Base-by-base conservation (phyloP, 2,329 filamentous ascomycete species). In the Diaporthe citri region DNA sequence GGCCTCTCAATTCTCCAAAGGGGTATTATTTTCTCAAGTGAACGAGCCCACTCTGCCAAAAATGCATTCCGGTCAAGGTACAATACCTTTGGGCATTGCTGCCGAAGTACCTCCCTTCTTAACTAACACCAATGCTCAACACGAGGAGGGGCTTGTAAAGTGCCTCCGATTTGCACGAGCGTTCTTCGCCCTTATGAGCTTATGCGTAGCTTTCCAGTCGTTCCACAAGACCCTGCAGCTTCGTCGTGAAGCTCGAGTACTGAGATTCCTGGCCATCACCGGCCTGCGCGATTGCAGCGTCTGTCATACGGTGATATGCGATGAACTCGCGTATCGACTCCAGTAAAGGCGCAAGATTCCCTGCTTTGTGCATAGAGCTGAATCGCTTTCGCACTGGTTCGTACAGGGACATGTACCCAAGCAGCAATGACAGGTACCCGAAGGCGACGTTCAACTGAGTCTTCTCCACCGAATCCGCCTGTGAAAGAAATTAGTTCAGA, bases 361-460 rank as follows among this genome's bases (percentile, higher is more conserved):
- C 85, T 48, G 84, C 84, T 12, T 84, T 82, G 57, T 87, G 86
- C 66, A 83, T 84, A 8, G 80, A 77, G 51, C 83, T 82, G 48
- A 91, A 84, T 36, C 84, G 84, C 64, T 84, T 82, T 60, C 86
- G 84, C 10, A 87, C 85, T 5, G 86, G 83, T 15, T 82, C 79
- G 67, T 86, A 83, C 39, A 97, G 86, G 78, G 92, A 95, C 34
- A 98, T 85, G 78, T 95, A 97, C 25, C 95, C 95, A 3, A 98
- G 88, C 8, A 98, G 87, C 20, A 98, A 92, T 0, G 95, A 92
- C 34, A 98, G 87, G 82, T 98, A 98, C 22, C 95, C 96, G 82
- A 96, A 92, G 1, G 94, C 93, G 39, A 98, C 95, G 78, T 96
- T 95, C 69, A 93, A 89, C 75, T 94, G 92, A 36, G 92, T 93